These are phyloP conservation scores for Diversispora epigaea DNA, from an alignment of 192 early-diverging fungal genomes.

Conservation along the genomic window DNA sequence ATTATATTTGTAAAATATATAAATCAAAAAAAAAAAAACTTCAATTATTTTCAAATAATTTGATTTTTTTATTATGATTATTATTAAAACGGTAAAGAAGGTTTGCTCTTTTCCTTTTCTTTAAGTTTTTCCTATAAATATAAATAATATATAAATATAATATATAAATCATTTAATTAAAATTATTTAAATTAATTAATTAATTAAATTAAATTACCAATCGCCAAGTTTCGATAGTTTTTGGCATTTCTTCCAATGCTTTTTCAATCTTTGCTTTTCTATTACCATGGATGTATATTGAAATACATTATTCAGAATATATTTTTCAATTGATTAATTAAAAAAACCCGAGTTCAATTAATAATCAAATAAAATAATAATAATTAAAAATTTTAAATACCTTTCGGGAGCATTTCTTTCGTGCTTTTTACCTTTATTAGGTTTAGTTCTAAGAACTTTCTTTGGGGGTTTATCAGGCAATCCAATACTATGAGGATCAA, in stretches of 20 bases:
- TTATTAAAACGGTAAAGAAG: conserved; percentile 16
- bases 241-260: conserved; percentile 47
- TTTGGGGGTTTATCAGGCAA: conserved; percentile 39
- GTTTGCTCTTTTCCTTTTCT: conserved; percentile 29
- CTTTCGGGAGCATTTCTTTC: conserved; percentile 41
- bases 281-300: background rate
- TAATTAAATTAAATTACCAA: conserved; percentile 36
- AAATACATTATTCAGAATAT: background rate
- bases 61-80: background rate
- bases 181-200: background rate
- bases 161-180: background rate
- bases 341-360: background rate
- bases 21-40: too few species aligned
- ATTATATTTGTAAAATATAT: conserved; percentile 59
- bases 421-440: conserved; percentile 43
- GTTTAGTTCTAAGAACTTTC: conserved; percentile 42
- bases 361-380: background rate
- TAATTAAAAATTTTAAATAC: conserved; percentile 13
- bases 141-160: background rate
- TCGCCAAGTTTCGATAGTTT: conserved; percentile 47
- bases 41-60: too few species aligned
- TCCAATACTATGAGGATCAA: conserved; percentile 55
- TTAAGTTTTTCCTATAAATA: conserved; percentile 18
- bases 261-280: conserved; percentile 45
- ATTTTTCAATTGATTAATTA: too few species aligned